Base-by-base conservation (phyloP, 2,329 filamentous ascomycete species). In the Piedraia hortae region DNA sequence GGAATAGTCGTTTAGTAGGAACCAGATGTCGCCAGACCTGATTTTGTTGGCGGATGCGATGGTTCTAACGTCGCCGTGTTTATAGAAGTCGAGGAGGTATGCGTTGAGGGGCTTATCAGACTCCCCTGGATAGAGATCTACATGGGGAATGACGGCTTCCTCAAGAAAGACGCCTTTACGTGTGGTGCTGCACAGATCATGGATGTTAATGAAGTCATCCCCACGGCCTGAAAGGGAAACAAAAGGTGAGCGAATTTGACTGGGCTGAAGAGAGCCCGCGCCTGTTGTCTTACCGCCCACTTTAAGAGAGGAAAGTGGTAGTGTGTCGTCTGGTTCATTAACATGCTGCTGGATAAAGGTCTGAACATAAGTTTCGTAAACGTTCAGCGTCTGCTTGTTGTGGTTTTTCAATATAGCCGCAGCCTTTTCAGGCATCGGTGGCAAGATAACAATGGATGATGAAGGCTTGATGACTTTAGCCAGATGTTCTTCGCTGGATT, bases 11-110 rank as follows among this genome's bases (percentile, higher is more conserved):
- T 75, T 73, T 2, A 78, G 50, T 2, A 57, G 37, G 34, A 69
- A 78, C 72, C 71, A 80, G 5, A 74, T 53, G 20, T 77, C 67
- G 4, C 60, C 58, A 1, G 48, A 45, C 19, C 59, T 60, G 35
- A 82, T 64, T 3, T 56, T 52, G 36, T 82, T 80, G 14, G 63
- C 67, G 0, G 42, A 45, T 7, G 59, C 56, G 2, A 80, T 45
- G 0, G 62, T 56, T 1, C 50, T 38, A 11, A 65, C 39, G 34
- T 68, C 60, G 3, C 70, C 71, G 33, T 80, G 65, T 41, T 63
- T 71, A 52, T 62, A 78, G 43, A 78, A 82, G 40, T 80, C 69
- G 27, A 68, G 62, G 1, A 80, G 45, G 35, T 72, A 72, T 0
- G 64, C 62, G 31, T 74, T 74, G 27, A 64, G 50, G 0, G 56